phyloP scores from a whole-genome alignment of 345 rosid genomes.

The Rhizophora mangle region DNA sequence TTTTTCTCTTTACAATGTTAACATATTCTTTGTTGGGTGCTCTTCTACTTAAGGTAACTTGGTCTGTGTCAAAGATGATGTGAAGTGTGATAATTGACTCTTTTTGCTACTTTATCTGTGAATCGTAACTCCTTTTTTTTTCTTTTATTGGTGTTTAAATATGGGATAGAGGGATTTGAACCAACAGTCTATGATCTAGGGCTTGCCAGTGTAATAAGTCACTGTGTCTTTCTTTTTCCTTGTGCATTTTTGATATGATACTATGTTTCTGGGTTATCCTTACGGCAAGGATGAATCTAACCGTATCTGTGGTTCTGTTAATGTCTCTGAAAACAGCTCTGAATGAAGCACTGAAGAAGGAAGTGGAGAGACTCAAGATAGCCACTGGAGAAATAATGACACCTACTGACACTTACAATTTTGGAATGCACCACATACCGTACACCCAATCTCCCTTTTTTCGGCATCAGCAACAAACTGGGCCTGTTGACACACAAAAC shows the following conservation, averaged over 20 bases:
- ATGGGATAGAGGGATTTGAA: too few species aligned
- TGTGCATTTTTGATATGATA: too few species aligned
- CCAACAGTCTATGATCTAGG: background rate
- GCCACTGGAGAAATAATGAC: constrained; percentile 72
- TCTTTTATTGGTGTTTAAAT: background rate
- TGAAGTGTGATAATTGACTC: background rate
- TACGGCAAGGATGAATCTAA: background rate
- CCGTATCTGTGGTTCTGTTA: background rate
- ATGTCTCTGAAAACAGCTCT: constrained; percentile 39
- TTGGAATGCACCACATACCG: constrained; percentile 63
- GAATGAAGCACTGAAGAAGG: constrained; percentile 82
- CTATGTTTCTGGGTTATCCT: too few species aligned
- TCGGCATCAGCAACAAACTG: constrained; percentile 42
- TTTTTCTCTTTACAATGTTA: background rate
- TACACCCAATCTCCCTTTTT: constrained; percentile 46
- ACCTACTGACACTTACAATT: constrained; percentile 53
- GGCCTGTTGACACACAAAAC: constrained; percentile 40
- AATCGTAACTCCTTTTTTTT: background rate
- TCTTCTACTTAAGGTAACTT: background rate
- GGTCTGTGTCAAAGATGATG: background rate
- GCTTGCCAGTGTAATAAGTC: background rate
- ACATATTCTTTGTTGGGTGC: background rate
- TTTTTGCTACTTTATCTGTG: background rate
- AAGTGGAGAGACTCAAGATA: constrained; percentile 77
- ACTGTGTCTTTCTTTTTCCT: background rate